Conservation (phyloP, 805 yeast genomes). For the Yamadazyma sp. region DNA sequence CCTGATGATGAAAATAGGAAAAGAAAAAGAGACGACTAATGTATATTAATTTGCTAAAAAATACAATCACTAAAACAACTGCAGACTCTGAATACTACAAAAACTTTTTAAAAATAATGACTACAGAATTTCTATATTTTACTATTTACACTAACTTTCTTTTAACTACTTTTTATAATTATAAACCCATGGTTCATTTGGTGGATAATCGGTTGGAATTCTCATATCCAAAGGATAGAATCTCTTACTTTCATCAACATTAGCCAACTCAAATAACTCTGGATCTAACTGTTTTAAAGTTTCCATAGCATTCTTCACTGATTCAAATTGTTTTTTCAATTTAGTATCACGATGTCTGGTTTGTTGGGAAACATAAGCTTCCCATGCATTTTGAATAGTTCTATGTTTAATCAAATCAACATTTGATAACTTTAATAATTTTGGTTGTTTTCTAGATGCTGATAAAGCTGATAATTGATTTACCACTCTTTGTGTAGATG, state of each 20-base stretch:
- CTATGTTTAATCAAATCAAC: slow-evolving; percentile 87
- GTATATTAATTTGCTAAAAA: neutral
- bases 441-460: slow-evolving; percentile 87
- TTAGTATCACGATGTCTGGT: slow-evolving; percentile 38
- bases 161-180: slow-evolving; percentile 25
- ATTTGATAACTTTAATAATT: slow-evolving; percentile 63
- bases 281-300: slow-evolving; percentile 54
- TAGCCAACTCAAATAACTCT: slow-evolving; percentile 61
- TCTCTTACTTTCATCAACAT: slow-evolving; percentile 39
- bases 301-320: slow-evolving; percentile 69
- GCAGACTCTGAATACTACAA: too few relatives aligned
- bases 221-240: slow-evolving; percentile 81
- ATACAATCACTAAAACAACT: too few relatives aligned
- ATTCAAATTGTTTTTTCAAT: slow-evolving; percentile 58
- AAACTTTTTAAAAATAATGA: too few relatives aligned
- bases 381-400: slow-evolving; percentile 83
- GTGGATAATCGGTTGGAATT: slow-evolving; percentile 88
- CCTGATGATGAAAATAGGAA: slow-evolving; percentile 1
- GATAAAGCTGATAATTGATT: slow-evolving; percentile 76
- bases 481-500: slow-evolving; percentile 42
- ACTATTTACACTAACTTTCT: neutral
- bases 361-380: slow-evolving; percentile 52
- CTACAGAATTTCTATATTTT: neutral
- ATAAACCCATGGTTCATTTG: slow-evolving; percentile 75
- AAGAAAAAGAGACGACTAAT: slow-evolving; percentile 24